phyloP scores from a whole-genome alignment of 495 filamentous ascomycete genomes.

The Penicillium cinerascens region DNA sequence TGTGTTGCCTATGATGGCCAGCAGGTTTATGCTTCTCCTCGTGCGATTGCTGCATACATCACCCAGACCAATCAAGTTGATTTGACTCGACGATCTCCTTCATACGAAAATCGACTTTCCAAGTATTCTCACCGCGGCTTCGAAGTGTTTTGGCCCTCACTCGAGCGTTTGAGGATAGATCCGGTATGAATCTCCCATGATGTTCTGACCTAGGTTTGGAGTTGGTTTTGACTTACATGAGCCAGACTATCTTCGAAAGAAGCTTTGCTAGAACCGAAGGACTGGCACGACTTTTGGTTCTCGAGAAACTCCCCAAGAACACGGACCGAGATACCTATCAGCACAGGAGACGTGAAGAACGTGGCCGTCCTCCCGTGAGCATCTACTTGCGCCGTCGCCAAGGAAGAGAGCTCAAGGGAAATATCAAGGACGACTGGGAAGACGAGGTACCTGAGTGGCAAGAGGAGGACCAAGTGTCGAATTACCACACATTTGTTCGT shows the following conservation, averaged over 20 bases:
- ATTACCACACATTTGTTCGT: constrained; percentile 67
- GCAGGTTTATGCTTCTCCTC: constrained; percentile 69
- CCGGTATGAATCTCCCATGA: too few relatives aligned
- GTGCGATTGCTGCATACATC: constrained; percentile 68
- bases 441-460: constrained; percentile 83
- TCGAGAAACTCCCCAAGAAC: constrained; percentile 68
- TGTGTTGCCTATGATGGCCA: constrained; percentile 75
- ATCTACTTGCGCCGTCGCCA: constrained; percentile 14
- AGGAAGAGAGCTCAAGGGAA: constrained; percentile 38
- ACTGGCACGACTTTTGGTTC: constrained; percentile 73
- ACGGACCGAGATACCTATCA: constrained; percentile 63
- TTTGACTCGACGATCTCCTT: constrained; percentile 71
- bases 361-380: constrained; percentile 54
- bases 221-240: constrained; percentile 7
- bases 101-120: constrained; percentile 82
- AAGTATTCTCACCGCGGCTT: constrained; percentile 84
- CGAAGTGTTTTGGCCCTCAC: constrained; percentile 70
- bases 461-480: constrained; percentile 65
- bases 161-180: constrained; percentile 70
- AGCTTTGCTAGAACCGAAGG: constrained; percentile 70
- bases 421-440: constrained; percentile 67
- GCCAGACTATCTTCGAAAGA: constrained; percentile 71
- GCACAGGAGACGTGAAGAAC: constrained; percentile 60
- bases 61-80: constrained; percentile 80
- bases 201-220: too few relatives aligned